phyloP scores from a whole-genome alignment of 148 eudicot genomes.

The Pouteria glomerata region DNA sequence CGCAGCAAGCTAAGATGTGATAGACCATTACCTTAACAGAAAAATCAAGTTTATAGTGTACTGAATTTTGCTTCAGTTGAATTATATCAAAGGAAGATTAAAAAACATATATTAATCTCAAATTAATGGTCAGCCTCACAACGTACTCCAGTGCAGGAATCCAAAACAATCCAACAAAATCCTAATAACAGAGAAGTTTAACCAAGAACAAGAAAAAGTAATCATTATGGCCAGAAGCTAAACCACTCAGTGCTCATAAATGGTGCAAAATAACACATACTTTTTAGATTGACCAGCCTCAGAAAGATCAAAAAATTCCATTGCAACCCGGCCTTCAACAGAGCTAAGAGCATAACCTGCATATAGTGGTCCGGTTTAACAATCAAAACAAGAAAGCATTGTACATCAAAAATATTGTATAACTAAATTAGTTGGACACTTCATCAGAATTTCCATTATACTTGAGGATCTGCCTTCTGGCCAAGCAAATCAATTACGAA shows the following conservation, averaged over 20 bases:
- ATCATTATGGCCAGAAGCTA: background rate
- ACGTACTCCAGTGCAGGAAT: background rate
- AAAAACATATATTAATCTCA: background rate
- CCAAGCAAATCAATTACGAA: background rate
- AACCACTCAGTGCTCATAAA: background rate
- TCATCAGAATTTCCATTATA: background rate
- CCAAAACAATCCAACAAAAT: constrained; percentile 1
- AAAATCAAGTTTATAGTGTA: background rate
- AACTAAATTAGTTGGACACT: background rate
- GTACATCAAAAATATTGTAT: background rate
- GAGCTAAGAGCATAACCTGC: constrained; percentile 99
- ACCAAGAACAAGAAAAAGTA: background rate
- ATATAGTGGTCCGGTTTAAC: constrained; percentile 6
- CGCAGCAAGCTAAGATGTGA: background rate
- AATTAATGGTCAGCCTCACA: background rate
- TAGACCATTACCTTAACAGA: background rate
- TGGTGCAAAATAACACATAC: constrained; percentile 35
- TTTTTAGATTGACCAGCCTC: constrained; percentile 92
- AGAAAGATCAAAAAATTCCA: constrained; percentile 92
- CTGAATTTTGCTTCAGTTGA: background rate
- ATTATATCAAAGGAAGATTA: background rate
- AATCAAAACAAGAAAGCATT: background rate
- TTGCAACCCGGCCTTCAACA: constrained; percentile 96
- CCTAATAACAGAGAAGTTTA: background rate
- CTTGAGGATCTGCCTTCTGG: background rate